These are phyloP conservation scores for Bolboschoenus planiculmis DNA, from an alignment of 176 grass and related monocot species.

Conservation along the genomic window DNA sequence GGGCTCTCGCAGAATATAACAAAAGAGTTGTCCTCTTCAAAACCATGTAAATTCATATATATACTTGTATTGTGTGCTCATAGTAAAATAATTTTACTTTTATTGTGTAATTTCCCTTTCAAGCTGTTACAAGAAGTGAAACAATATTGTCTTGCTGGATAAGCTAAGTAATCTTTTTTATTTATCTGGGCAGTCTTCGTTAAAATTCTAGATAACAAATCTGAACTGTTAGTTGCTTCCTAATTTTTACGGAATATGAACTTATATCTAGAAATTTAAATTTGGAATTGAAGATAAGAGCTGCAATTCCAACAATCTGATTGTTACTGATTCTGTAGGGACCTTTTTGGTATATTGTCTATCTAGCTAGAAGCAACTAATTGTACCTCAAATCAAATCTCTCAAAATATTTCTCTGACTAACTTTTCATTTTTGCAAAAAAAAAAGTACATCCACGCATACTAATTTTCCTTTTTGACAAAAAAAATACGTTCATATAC, in stretches of 20 bases:
- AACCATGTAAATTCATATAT: not conserved
- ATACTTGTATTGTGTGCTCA: not conserved
- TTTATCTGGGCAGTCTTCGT: not conserved
- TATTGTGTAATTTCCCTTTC: not conserved
- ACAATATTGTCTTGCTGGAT: not conserved
- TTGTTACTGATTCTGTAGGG: not conserved
- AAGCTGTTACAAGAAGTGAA: not conserved
- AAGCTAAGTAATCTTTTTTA: not conserved
- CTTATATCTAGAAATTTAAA: not conserved
- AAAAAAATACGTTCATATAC: too few species aligned
- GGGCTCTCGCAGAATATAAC: conserved; percentile 73
- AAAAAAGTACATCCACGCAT: too few species aligned
- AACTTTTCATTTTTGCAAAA: too few species aligned
- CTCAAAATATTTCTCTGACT: too few species aligned
- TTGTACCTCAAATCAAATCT: too few species aligned
- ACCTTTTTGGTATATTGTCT: not conserved
- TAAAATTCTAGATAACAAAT: not conserved
- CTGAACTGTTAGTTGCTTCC: not conserved
- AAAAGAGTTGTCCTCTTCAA: conserved; percentile 1
- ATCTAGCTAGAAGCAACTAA: too few species aligned
- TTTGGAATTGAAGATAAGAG: not conserved
- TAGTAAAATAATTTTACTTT: not conserved
- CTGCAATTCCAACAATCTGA: not conserved
- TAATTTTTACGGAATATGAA: not conserved
- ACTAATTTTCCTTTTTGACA: too few species aligned